Evolutionary conservation across 1,139 yeast species (phyloP), one percentile per base, ranked within the genome.

Genomic region (Pichia sp.): DNA sequence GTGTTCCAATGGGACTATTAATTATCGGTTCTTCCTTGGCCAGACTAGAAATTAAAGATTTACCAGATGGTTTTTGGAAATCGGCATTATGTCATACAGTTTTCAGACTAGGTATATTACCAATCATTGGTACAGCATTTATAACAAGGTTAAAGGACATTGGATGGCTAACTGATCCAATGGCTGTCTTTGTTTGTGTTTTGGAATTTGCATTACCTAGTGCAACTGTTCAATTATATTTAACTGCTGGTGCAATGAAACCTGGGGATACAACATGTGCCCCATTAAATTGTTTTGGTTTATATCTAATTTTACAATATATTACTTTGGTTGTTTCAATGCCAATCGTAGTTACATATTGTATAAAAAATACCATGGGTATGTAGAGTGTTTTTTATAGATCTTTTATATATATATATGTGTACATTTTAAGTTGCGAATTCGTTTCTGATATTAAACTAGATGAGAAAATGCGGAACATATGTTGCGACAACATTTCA

Each of bases 1-100:
- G 89, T 35, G 97, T 90, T 26, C 97, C 97, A 0, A 66, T 87
- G 49, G 97, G 97, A 1, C 70, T 90, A 50, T 63, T 86, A 44
- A 65, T 90, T 50, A 68, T 90, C 42, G 97, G 97, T 1, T 92
- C 95, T 4, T 84, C 96, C 7, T 74, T 90, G 38, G 83, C 95
- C 0, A 69, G 96, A 44, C 71, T 90, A 50, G 74, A 79, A 53
- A 69, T 88, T 23, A 74, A 72, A 13, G 62, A 69, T 13, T 68
- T 88, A 58, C 87, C 90, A 13, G 69, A 73, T 3, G 94, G 95
- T 1, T 86, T 88, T 65, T 85, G 95, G 89, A 80, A 82, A 61
- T 68, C 79, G 7, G 72, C 80, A 1, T 56, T 72, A 1, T 52
- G 71, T n/a, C 64, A 79, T 51, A 71, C 74, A 0, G 13, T 71